Percentiles rank a stretch among this genome's conserved stretches.
phyloP scores from a whole-genome alignment of 345 rosid genomes.

The Gossypium stocksii region DNA sequence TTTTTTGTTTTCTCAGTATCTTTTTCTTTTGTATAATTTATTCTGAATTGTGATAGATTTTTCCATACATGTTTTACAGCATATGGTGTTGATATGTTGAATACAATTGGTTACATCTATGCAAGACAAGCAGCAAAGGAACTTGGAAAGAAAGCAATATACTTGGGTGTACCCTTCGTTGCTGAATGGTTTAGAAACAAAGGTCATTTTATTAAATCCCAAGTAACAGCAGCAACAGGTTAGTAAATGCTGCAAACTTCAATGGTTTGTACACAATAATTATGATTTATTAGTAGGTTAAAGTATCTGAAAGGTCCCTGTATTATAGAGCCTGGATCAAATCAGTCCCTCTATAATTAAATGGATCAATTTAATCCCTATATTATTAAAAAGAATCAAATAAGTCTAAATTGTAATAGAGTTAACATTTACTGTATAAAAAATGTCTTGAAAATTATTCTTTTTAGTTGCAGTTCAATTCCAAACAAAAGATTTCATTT shows the following conservation, averaged over 20 bases:
- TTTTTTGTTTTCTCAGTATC: conserved; percentile 8
- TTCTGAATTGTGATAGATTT: conserved; percentile 15
- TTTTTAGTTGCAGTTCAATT: no score
- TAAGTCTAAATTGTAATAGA: no score
- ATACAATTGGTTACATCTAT: conserved; percentile 84
- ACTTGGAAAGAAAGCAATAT: conserved; percentile 85
- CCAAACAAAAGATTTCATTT: no score
- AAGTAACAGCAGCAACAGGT: conserved; percentile 99
- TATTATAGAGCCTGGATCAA: no score
- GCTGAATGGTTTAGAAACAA: conserved; percentile 99
- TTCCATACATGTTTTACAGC: conserved; percentile 45
- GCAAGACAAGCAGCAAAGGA: conserved; percentile 93
- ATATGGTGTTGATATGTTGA: conserved; percentile 89
- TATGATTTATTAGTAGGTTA: background rate
- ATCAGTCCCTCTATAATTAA: no score
- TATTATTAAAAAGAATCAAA: no score
- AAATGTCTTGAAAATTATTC: no score
- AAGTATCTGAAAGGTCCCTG: no score
- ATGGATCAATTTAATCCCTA: no score
- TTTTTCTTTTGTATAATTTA: background rate
- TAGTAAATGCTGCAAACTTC: conserved; percentile 22
- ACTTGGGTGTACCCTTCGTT: conserved; percentile 85
- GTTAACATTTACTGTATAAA: no score
- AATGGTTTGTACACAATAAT: conserved; percentile 8
- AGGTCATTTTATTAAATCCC: conserved; percentile 92